These are phyloP conservation scores for Malassezia caprae DNA, from an alignment of 1,284 basidiomycete genomes.

Conservation along the genomic window DNA sequence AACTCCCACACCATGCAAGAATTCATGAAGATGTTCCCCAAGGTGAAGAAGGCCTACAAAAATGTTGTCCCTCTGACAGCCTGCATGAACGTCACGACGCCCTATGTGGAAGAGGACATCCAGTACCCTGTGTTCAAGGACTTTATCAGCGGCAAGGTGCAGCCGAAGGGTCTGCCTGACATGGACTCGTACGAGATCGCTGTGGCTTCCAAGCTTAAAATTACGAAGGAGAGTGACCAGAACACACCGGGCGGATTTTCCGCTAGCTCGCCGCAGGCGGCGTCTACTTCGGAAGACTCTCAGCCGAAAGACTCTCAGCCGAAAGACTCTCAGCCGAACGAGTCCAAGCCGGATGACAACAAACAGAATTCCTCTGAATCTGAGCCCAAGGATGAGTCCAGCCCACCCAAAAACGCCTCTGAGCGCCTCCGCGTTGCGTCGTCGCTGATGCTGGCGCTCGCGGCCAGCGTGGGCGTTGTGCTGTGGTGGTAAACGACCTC, in stretches of 20 bases:
- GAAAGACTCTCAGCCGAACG: too few relatives aligned
- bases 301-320: too few relatives aligned
- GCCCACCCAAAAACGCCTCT: not conserved
- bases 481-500: not conserved
- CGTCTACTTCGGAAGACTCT: not conserved
- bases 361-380: not conserved
- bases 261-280: not conserved
- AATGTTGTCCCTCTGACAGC: conserved; percentile 41
- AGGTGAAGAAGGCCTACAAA: conserved; percentile 35
- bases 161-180: conserved; percentile 27
- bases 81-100: conserved; percentile 44
- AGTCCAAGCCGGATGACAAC: not conserved
- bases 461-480: not conserved
- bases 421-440: not conserved
- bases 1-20: conserved; percentile 37
- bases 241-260: conserved; percentile 2
- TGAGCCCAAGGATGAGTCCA: not conserved
- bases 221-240: conserved; percentile 1
- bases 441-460: not conserved
- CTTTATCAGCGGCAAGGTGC: conserved; percentile 29
- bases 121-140: conserved; percentile 43
- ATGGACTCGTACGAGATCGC: conserved; percentile 14
- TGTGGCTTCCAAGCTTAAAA: conserved; percentile 1
- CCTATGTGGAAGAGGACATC: conserved; percentile 49
- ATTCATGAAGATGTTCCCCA: conserved; percentile 33